Evolutionary conservation across 805 yeast genomes (phyloP), one percentile per base, ranked within the genome.

Genomic region (Ogataea chonburiensis): DNA sequence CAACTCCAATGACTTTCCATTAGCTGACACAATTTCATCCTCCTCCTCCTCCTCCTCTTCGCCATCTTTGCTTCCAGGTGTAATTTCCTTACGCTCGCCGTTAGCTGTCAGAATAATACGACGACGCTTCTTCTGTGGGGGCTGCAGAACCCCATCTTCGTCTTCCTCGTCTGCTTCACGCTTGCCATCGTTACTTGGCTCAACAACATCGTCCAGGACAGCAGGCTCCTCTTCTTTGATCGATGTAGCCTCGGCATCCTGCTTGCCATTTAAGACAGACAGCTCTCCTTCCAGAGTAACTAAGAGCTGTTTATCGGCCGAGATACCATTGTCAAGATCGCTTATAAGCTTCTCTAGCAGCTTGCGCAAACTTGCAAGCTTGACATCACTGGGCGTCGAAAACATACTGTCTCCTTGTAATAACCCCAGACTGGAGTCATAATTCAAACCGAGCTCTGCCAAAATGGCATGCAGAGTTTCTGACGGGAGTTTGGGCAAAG

Each of bases 341-440:
- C 58, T 53, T 10, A 66, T 56, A 21, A 74, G 52, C 27, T 64
- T 67, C 10, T 55, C 60, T 15, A 74, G 50, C n/a, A 67, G 52
- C 50, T 66, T 66, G 30, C 45, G 48, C 28, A 57, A 33, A 5
- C 38, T 21, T 6, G 31, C 24, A 16, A 63, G 46, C 19, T 45
- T 47, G 3, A 39, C 31, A 23, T 39, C 40, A 14, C 26, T 27
- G 1, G 63, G 73, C 14, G 65, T 59, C 5, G 73, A 67, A 22
- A 42, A 43, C 39, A 48, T 47, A 6, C 68, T 51, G 13, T 75
- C 79, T 0, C 89, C 89, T 46, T 71, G 79, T 16, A 82, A 58
- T 34, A 75, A 57, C 1, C 88, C 88, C 12, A 73, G 64, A 24
- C 75, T 73, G 4, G 72, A 63, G 49, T 81, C 85, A 51, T 75